Conservation (phyloP, 495 filamentous ascomycete species). For the Hyaloscypha variabilis region DNA sequence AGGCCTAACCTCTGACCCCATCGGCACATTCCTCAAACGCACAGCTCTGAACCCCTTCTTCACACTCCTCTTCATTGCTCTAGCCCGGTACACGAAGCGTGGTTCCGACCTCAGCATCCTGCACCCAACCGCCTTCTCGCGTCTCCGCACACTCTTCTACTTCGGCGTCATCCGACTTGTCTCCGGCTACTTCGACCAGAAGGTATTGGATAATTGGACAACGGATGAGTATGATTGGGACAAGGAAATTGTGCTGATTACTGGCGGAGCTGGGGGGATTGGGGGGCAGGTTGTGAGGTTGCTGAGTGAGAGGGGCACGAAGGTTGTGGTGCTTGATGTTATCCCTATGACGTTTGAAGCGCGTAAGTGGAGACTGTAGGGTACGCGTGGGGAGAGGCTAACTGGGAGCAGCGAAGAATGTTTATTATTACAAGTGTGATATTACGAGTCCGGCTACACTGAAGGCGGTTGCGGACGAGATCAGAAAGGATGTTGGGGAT, state of each 20-base stretch:
- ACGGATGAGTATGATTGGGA: slow-evolving; percentile 68
- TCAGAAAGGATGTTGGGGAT: slow-evolving; percentile 58
- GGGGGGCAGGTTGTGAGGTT: slow-evolving; percentile 62
- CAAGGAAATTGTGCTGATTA: slow-evolving; percentile 68
- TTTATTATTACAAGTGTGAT: slow-evolving; percentile 67
- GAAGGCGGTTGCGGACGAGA: slow-evolving; percentile 44
- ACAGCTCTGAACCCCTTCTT: slow-evolving; percentile 64
- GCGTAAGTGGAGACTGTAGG: too few species aligned
- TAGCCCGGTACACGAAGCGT: slow-evolving; percentile 60
- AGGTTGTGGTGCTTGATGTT: slow-evolving; percentile 72
- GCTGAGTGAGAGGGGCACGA: slow-evolving; percentile 59
- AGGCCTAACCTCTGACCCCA: slow-evolving; percentile 66
- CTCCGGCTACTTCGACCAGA: slow-evolving; percentile 51
- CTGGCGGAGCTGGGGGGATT: slow-evolving; percentile 72
- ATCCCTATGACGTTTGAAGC: slow-evolving; percentile 57
- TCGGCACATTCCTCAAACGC: slow-evolving; percentile 53
- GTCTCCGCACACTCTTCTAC: slow-evolving; percentile 48
- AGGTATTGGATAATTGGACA: slow-evolving; percentile 62
- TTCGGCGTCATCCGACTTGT: slow-evolving; percentile 51
- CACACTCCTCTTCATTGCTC: slow-evolving; percentile 58
- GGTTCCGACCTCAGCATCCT: slow-evolving; percentile 52
- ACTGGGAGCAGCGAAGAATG: too few species aligned
- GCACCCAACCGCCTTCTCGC: slow-evolving; percentile 49
- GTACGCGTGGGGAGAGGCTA: too few species aligned
- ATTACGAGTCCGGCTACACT: slow-evolving; percentile 57